Evolutionary conservation across 2,329 filamentous ascomycete genomes (phyloP), one percentile per base, ranked within the genome.

Genomic region (Trichocomaceae sp.): DNA sequence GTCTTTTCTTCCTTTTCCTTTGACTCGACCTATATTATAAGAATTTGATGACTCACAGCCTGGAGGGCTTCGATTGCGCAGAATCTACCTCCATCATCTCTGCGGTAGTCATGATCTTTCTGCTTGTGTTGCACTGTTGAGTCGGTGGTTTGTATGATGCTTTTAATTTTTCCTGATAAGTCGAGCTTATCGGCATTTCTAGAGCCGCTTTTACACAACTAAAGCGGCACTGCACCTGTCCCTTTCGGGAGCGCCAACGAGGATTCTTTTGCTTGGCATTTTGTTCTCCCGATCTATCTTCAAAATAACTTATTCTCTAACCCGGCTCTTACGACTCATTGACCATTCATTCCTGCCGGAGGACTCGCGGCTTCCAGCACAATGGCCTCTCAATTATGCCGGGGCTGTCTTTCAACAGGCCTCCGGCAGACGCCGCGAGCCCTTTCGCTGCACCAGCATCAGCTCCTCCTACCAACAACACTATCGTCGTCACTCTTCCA

Each of bases 371-470:
- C 54, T 39, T 7, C 22, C 37, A 64, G 59, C 57, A 61, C 69
- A 67, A 83, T 83, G 81, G 78, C 79, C 65, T 79, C 79, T 57
- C 71, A 75, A 54, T 79, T 76, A 64, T 82, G 80, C 72, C 80
- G 80, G 78, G 77, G 78, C 72, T 83, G 80, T 71, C 75, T 83
- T 42, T 72, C 77, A 17, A 47, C 44, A 17, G 72, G 78, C 72
- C 66, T 74, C 58, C 70, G 69, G 37, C 76, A 76, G 52, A 69
- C 64, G 57, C 62, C 67, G 59, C 65, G 65, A 66, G 62, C 66
- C 57, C 62, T 71, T 56, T 60, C 69, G 57, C 62, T 66, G 57
- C 62, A 69, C 22, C 60, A 69, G 73, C 49, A 31, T 13, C 49
- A 41, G 7, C 23, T 7, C 3, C 23, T 26, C 3, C 15, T 44